These are phyloP conservation scores for Luvunga scandens DNA, from an alignment of 345 rosid species.

Conservation along the genomic window DNA sequence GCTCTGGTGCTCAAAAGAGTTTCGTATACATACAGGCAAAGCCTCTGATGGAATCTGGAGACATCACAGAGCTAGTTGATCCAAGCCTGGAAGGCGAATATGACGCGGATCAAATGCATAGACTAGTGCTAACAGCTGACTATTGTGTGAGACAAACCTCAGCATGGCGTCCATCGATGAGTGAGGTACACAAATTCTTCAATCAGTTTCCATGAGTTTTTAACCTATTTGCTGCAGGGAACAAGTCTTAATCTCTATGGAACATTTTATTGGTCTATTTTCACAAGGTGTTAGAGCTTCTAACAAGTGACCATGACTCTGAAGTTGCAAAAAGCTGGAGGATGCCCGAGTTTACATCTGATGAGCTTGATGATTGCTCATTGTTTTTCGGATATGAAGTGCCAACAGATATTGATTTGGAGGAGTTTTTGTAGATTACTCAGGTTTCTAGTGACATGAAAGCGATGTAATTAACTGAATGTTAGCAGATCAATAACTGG, in stretches of 20 bases:
- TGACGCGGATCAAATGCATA: constrained; percentile 62
- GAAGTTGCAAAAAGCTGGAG: constrained; percentile 64
- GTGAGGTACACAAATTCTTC: constrained; percentile 43
- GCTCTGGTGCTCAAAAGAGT: background rate
- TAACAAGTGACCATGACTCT: constrained; percentile 52
- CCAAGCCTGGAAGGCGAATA: constrained; percentile 57
- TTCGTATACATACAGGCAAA: constrained; percentile 48
- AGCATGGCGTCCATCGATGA: constrained; percentile 77
- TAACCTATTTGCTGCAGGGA: background rate
- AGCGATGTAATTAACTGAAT: background rate
- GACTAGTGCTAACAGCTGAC: constrained; percentile 64
- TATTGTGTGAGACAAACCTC: constrained; percentile 84
- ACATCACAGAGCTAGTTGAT: constrained; percentile 57
- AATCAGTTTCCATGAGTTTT: background rate
- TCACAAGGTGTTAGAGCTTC: constrained; percentile 67
- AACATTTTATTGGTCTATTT: background rate
- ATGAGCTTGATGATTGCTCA: constrained; percentile 72
- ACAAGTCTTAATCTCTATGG: background rate
- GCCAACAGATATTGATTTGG: constrained; percentile 53
- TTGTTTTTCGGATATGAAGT: constrained; percentile 70
- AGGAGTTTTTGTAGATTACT: constrained; percentile 24
- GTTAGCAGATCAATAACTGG: background rate
- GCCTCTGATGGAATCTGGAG: constrained; percentile 76
- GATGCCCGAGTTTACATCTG: constrained; percentile 54
- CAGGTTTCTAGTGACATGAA: background rate